A percentile compares a stretch with the other conserved stretches of the same genome.
Evolutionary conservation across 352 stramenopile genomes (phyloP).

Genomic region (Globisporangium perplexum): DNA sequence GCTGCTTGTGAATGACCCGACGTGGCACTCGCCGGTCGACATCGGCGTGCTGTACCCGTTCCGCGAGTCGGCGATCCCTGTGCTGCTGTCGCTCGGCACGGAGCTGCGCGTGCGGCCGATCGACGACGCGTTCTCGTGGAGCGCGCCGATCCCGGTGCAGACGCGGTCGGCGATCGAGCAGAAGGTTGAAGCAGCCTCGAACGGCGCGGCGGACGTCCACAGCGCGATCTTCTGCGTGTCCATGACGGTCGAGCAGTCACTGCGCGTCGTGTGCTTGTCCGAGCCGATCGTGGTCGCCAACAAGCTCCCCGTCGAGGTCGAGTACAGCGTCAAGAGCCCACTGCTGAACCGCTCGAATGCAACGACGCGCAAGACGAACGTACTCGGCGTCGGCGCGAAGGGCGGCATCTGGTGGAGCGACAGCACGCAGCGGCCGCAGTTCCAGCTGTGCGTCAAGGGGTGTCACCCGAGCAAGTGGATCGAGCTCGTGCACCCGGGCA

Average conservation of each 20-base stretch:
- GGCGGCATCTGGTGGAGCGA: slow-evolving; percentile 78
- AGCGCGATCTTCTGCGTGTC: slow-evolving; percentile 66
- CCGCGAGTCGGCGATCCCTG: slow-evolving; percentile 59
- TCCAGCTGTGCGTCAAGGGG: slow-evolving; percentile 59
- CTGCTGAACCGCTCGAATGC: slow-evolving; percentile 22
- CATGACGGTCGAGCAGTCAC: slow-evolving; percentile 57
- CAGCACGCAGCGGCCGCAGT: slow-evolving; percentile 52
- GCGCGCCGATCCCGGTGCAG: slow-evolving; percentile 71
- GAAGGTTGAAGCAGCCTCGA: slow-evolving; percentile 52
- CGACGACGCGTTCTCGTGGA: slow-evolving; percentile 54
- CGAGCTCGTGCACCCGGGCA: slow-evolving; percentile 40
- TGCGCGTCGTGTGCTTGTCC: slow-evolving; percentile 54
- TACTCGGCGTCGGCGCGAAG: slow-evolving; percentile 48
- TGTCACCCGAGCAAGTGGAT: slow-evolving; percentile 67
- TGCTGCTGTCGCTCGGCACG: slow-evolving; percentile 60
- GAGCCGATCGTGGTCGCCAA: slow-evolving; percentile 78
- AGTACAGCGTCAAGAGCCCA: slow-evolving; percentile 44
- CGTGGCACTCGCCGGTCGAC: slow-evolving; percentile 65
- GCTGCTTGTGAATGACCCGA: slow-evolving; percentile 76
- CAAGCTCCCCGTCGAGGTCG: slow-evolving; percentile 66
- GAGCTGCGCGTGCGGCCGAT: slow-evolving; percentile 63
- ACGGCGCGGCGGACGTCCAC: slow-evolving; percentile 10
- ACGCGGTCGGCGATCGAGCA: slow-evolving; percentile 51
- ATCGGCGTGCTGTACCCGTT: slow-evolving; percentile 54
- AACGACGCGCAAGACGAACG: slow-evolving; percentile 25